Conservation (phyloP, 108 stramenopile genomes). For the Mayamaea pseudoterrestris region DNA sequence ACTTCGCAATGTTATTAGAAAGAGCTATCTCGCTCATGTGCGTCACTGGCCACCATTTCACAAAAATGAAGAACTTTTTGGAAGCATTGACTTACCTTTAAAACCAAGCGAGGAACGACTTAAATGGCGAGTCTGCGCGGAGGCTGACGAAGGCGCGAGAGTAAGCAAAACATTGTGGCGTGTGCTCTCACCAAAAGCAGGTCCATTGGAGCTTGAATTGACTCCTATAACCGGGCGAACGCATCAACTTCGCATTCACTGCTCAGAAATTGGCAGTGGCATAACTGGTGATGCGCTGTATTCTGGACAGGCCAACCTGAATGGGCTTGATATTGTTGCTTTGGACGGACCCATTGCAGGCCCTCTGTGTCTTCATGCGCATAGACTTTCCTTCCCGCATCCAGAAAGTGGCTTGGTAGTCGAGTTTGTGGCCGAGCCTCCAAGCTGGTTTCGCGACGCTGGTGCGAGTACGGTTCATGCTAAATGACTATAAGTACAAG, state of each 20-base stretch:
- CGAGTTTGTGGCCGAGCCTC: neutral
- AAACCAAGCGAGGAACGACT: conserved; percentile 37
- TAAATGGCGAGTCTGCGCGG: conserved; percentile 41
- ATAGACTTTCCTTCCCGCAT: conserved; percentile 3
- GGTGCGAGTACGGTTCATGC: too few species aligned
- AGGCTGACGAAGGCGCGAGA: conserved; percentile 18
- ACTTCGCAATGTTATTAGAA: conserved; percentile 30
- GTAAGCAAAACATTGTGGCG: conserved; percentile 40
- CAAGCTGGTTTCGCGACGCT: too few species aligned
- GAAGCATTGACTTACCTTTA: conserved; percentile 35
- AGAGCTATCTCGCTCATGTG: conserved; percentile 47
- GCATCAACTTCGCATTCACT: conserved; percentile 84
- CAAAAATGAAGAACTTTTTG: conserved; percentile 14
- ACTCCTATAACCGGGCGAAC: conserved; percentile 56
- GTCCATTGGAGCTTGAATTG: conserved; percentile 3
- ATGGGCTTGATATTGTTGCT: neutral
- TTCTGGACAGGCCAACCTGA: conserved; percentile 13
- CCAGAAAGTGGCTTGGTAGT: neutral
- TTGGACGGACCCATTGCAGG: neutral
- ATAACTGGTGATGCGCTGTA: conserved; percentile 60
- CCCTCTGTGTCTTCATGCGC: neutral
- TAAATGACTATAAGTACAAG: too few species aligned
- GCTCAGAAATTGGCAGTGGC: conserved; percentile 34
- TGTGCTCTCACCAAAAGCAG: conserved; percentile 5
- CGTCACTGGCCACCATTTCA: conserved; percentile 36